A percentile compares a stretch with the other conserved stretches of the same genome.
Evolutionary conservation across 2,329 filamentous ascomycete species (phyloP).

Genomic region (Penicillium sp.): DNA sequence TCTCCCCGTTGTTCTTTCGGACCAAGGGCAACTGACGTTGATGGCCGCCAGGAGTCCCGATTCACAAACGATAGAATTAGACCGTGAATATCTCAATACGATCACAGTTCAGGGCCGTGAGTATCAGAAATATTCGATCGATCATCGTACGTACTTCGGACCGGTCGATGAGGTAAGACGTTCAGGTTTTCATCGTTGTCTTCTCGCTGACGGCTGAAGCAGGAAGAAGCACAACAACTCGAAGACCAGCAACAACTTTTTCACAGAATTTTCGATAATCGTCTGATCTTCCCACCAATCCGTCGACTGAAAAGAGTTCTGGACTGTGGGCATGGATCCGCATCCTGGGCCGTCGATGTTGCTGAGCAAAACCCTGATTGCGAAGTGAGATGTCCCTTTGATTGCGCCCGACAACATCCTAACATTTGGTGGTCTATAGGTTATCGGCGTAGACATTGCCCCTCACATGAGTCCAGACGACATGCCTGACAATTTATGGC

Average conservation of each 20-base stretch:
- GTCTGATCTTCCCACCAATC: slow-evolving; percentile 69
- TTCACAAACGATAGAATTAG: slow-evolving; percentile 52
- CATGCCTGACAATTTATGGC: slow-evolving; percentile 64
- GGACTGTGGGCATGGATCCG: slow-evolving; percentile 72
- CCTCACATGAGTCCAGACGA: slow-evolving; percentile 68
- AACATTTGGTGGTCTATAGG: slow-evolving; percentile 48
- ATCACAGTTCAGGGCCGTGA: slow-evolving; percentile 61
- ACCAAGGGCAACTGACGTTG: slow-evolving; percentile 28
- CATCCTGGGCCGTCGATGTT: slow-evolving; percentile 68
- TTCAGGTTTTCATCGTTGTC: slow-evolving; percentile 3
- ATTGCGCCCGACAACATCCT: slow-evolving; percentile 10
- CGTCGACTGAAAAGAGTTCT: slow-evolving; percentile 59
- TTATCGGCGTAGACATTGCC: slow-evolving; percentile 70
- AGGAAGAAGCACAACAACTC: slow-evolving; percentile 69
- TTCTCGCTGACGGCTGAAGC: slow-evolving; percentile 16
- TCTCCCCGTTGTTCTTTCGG: slow-evolving; percentile 11
- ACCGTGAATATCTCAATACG: slow-evolving; percentile 60
- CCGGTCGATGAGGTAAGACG: slow-evolving; percentile 68
- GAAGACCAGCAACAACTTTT: slow-evolving; percentile 64
- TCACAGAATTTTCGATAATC: slow-evolving; percentile 63
- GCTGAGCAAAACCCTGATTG: slow-evolving; percentile 64
- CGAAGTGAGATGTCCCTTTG: slow-evolving; percentile 52
- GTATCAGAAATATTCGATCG: slow-evolving; percentile 67
- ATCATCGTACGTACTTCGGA: slow-evolving; percentile 64
- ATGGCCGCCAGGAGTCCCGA: slow-evolving; percentile 41